Evolutionary conservation across 1,139 yeast genomes (phyloP).

Genomic region (Diutina ranongensis): DNA sequence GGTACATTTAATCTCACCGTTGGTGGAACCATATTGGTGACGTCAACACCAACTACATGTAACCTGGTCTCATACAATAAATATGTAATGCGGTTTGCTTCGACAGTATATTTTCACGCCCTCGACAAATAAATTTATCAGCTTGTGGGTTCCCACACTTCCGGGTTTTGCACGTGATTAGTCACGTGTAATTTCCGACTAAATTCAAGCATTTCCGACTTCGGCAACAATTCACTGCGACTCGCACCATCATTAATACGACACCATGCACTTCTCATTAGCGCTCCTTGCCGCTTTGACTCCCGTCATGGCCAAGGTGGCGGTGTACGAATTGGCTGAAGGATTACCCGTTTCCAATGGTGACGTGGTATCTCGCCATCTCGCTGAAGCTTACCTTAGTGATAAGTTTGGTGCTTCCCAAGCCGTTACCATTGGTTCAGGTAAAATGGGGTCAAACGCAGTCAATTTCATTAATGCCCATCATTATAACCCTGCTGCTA

Average conservation of each 20-base stretch:
- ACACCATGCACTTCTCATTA: neutral
- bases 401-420: conserved; percentile 3
- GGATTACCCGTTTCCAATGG: neutral
- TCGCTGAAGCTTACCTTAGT: neutral
- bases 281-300: conserved; percentile 2
- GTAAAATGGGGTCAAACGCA: neutral
- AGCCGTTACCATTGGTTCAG: neutral
- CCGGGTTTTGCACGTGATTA: neutral
- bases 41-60: no score
- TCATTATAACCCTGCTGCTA: neutral
- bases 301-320: conserved; percentile 3
- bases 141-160: neutral
- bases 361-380: neutral
- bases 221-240: neutral
- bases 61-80: no score
- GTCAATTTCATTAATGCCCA: neutral
- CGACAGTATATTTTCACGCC: neutral
- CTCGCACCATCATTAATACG: neutral
- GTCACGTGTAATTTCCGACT: neutral
- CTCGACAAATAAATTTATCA: neutral
- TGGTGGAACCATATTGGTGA: no score
- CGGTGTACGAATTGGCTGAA: conserved; percentile 1
- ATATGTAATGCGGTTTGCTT: no score
- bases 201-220: neutral
- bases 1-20: no score